Evolutionary conservation across 2,329 filamentous ascomycete genomes (phyloP), one percentile per base, ranked within the genome.

Genomic region (Lojkania enalia): DNA sequence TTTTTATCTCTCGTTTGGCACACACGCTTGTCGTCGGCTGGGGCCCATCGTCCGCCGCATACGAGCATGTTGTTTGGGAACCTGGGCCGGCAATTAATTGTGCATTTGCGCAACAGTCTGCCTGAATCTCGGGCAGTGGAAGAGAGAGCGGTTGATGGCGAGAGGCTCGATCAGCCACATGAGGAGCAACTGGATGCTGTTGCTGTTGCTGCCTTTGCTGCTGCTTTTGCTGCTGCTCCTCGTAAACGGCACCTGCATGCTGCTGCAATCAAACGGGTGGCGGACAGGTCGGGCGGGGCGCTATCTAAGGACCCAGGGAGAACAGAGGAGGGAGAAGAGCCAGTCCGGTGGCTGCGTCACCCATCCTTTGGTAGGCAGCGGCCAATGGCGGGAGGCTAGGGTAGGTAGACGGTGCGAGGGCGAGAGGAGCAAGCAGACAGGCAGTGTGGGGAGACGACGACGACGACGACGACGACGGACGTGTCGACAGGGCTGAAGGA

Each of bases 341-440:
- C 23, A 46, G 33, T 42, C 23, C 23, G 6, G 43, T 39, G 12
- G 47, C 50, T 47, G 50, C 50, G 47, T 48, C 44, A 53, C 46
- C 43, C 40, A 51, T 42, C 14, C 20, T 35, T 37, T 42, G n/a
- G 4, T 11, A 20, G 13, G n/a, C n/a, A 6, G 12, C 3, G 45
- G 32, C 48, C 48, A 51, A 48, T 48, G 37, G 37, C 35, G 19
- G 36, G 4, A 1, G 20, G 6, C 16, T 12, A 9, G 15, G 5
- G n/a, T n/a, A 29, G 33, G 25, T 29, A 31, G 48, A 6, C 12
- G 46, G 36, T 18, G 35, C 9, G 7, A 18, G 27, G 30, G 18
- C n/a, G 21, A 47, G 31, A 16, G 38, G 25, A 37, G 29, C 16
- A 39, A 11, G 15, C 25, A n/a, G n/a, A n/a, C n/a, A n/a, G 25